Evolutionary conservation across 306 rosid species (phyloP).

Genomic region (Quercus rubra): DNA sequence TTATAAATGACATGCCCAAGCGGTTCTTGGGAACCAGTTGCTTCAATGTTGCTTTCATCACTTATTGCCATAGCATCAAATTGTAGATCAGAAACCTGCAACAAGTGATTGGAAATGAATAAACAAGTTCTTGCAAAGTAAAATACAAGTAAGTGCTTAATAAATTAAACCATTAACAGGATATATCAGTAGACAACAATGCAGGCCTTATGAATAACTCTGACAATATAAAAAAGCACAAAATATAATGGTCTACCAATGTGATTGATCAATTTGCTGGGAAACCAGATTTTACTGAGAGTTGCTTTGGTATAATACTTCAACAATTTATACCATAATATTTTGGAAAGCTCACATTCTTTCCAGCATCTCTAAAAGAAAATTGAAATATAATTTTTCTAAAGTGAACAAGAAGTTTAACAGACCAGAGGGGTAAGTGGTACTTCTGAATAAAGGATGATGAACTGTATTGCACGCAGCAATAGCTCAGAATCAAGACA

Average conservation of each 20-base stretch:
- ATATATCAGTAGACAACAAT: background rate
- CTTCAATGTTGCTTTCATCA: slow-evolving; percentile 28
- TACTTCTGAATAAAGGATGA: slow-evolving; percentile 48
- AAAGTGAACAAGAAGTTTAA: background rate
- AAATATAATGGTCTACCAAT: background rate
- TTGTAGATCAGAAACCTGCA: slow-evolving; percentile 50
- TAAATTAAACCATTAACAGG: background rate
- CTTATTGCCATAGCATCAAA: slow-evolving; percentile 26
- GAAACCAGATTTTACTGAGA: background rate
- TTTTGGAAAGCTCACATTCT: background rate
- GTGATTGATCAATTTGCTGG: background rate
- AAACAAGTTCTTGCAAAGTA: background rate
- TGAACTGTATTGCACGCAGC: slow-evolving; percentile 44
- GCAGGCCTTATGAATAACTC: too few relatives aligned
- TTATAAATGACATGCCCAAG: slow-evolving; percentile 28
- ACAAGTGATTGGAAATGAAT: slow-evolving; percentile 11
- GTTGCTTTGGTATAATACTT: background rate
- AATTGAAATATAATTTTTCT: background rate
- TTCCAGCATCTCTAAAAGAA: background rate
- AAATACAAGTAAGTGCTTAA: background rate
- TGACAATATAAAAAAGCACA: too few relatives aligned
- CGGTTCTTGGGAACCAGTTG: slow-evolving; percentile 29
- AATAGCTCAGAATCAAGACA: slow-evolving; percentile 56
- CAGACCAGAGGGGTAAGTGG: background rate
- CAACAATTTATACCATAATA: background rate